These are phyloP conservation scores for Cryptococcus sp. DNA, from an alignment of 1,284 basidiomycete genomes.

Conservation along the genomic window DNA sequence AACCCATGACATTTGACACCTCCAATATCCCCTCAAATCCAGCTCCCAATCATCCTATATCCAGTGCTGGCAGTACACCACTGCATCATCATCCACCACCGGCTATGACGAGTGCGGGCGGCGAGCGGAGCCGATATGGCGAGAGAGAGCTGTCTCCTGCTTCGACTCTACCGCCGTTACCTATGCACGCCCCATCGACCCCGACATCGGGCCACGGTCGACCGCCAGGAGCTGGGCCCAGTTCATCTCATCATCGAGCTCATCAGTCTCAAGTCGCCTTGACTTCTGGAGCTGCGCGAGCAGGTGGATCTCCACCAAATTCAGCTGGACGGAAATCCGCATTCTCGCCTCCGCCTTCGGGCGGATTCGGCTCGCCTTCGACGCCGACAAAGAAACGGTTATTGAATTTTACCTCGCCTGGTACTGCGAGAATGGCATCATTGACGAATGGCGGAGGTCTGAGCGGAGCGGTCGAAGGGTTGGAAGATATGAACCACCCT, in stretches of 20 bases:
- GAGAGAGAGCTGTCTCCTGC: slow-evolving; percentile 45
- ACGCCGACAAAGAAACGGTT: slow-evolving; percentile 56
- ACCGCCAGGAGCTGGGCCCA: slow-evolving; percentile 45
- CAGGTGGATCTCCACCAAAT: slow-evolving; percentile 29
- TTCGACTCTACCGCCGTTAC: slow-evolving; percentile 47
- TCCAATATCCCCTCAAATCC: slow-evolving; percentile 35
- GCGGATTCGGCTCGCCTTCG: slow-evolving; percentile 40
- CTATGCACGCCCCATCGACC: slow-evolving; percentile 47
- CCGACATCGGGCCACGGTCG: slow-evolving; percentile 44
- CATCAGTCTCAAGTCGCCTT: slow-evolving; percentile 48
- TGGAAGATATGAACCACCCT: slow-evolving; percentile 68
- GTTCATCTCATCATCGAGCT: slow-evolving; percentile 43
- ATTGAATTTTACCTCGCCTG: slow-evolving; percentile 56
- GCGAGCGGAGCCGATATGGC: slow-evolving; percentile 23
- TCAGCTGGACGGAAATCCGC: slow-evolving; percentile 35
- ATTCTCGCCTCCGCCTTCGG: slow-evolving; percentile 42
- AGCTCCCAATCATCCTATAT: slow-evolving; percentile 26
- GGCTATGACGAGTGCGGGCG: slow-evolving; percentile 25
- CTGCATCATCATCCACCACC: slow-evolving; percentile 49
- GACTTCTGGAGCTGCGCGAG: slow-evolving; percentile 27
- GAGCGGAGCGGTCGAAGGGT: slow-evolving; percentile 26
- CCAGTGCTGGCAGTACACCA: slow-evolving; percentile 46
- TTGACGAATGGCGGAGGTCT: slow-evolving; percentile 29
- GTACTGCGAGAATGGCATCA: slow-evolving; percentile 34
- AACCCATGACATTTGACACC: slow-evolving; percentile 39